Conservation (phyloP, 2,329 filamentous ascomycete species). For the Colletotrichum incanum region DNA sequence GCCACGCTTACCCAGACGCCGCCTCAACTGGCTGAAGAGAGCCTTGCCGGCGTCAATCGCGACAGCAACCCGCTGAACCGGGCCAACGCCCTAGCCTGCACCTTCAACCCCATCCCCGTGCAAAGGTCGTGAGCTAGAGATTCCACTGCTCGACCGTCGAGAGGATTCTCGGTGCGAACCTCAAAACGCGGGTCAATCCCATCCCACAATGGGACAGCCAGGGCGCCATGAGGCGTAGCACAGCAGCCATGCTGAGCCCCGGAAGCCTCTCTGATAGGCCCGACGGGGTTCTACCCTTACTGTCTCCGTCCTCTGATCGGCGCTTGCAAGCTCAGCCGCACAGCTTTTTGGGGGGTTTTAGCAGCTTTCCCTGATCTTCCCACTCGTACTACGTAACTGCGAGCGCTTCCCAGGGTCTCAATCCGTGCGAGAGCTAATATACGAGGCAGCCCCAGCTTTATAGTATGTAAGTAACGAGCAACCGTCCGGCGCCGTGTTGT, state of each 20-base stretch:
- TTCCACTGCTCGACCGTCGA: neutral
- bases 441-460: neutral
- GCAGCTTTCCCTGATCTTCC: constrained; percentile 2
- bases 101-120: neutral
- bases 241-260: constrained; percentile 37
- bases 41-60: constrained; percentile 1
- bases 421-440: neutral
- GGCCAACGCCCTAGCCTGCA: constrained; percentile 4
- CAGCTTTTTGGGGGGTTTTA: constrained; percentile 13
- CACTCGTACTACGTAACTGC: neutral
- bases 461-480: no score
- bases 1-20: neutral
- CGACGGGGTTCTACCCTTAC: constrained; percentile 30
- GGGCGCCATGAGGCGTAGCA: constrained; percentile 33
- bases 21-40: neutral
- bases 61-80: neutral
- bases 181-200: neutral
- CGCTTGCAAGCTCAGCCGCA: constrained; percentile 39
- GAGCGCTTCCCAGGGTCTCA: neutral
- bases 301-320: constrained; percentile 31
- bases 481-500: neutral
- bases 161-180: neutral
- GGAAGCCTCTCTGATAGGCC: constrained; percentile 29
- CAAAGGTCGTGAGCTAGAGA: neutral
- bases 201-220: neutral